These are phyloP conservation scores for Xylaria scruposa DNA, from an alignment of 495 filamentous ascomycete genomes.

Conservation along the genomic window DNA sequence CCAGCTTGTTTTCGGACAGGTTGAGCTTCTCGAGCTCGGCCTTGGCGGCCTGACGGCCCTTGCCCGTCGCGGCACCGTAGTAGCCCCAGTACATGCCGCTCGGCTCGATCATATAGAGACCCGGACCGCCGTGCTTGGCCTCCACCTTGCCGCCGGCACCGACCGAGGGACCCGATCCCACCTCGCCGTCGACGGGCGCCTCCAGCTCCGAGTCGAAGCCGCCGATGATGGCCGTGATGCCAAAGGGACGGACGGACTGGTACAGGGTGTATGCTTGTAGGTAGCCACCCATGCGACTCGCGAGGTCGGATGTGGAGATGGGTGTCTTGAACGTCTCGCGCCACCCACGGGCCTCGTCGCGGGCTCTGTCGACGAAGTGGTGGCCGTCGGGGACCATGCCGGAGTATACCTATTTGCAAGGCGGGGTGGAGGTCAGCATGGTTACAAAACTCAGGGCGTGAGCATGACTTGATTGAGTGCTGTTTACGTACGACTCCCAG, in stretches of 20 bases:
- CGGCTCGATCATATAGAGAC: slow-evolving; percentile 97
- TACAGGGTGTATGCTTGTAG: slow-evolving; percentile 97
- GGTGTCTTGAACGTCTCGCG: slow-evolving; percentile 88
- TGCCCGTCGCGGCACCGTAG: slow-evolving; percentile 96
- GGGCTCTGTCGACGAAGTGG: slow-evolving; percentile 91
- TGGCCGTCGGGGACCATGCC: slow-evolving; percentile 93
- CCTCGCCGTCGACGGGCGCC: slow-evolving; percentile 81
- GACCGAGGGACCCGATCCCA: slow-evolving; percentile 75
- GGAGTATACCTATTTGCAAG: slow-evolving; percentile 73
- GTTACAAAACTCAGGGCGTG: background rate
- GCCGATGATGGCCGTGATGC: slow-evolving; percentile 91
- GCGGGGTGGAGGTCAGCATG: background rate
- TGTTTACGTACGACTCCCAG: slow-evolving; percentile 82
- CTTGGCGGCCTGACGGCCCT: slow-evolving; percentile 94
- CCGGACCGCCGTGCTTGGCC: slow-evolving; percentile 83
- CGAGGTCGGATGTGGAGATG: slow-evolving; percentile 84
- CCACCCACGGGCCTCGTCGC: slow-evolving; percentile 91
- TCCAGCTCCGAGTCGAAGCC: slow-evolving; percentile 90
- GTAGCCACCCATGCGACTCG: slow-evolving; percentile 90
- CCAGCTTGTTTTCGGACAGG: slow-evolving; percentile 75
- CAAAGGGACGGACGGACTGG: slow-evolving; percentile 93
- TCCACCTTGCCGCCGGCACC: slow-evolving; percentile 82
- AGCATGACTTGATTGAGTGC: too few species aligned
- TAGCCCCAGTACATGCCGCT: slow-evolving; percentile 98
- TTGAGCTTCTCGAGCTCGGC: slow-evolving; percentile 97